Base-by-base conservation (phyloP, 176 grass and related monocot genomes). In the Carex scoparia region DNA sequence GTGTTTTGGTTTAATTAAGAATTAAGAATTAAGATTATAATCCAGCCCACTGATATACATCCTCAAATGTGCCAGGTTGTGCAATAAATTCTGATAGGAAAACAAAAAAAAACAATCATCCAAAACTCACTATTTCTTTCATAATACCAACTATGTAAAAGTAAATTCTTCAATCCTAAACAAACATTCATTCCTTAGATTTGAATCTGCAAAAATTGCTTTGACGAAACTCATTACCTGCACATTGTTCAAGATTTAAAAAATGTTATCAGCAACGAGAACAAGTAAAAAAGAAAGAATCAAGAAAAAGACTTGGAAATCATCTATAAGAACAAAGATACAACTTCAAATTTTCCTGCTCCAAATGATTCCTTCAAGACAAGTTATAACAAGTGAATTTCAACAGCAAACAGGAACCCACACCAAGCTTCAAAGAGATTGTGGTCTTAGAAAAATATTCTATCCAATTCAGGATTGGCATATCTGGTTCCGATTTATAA, bases 121-220 rank as follows among this genome's bases (percentile, higher is more conserved):
- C 59, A 81, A 44, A 57, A 79, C 37, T 19, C 8, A 0, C 16
- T 44, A 61, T 61, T 6, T 61, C 7, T 16, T 63, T 81, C 7
- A 19, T 10, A 64, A 46, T 18, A 14, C 48, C 3, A 65, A 69
- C 46, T 82, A 83, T 53, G 23, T 69, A 30, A 54, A 30, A 51
- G 35, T 1, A 83, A 63, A 23, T 1, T 30, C 61, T 69, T 83
- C 81, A 56, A 83, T 83, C 46, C 63, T 69, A 63, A 49, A 55
- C 49, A 83, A 83, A 12, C 81, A 83, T 42, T 83, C 81, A 30
- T 37, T 54, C 65, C 81, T 68, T 35, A 83, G 63, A 67, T 44
- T 64, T 53, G 81, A 83, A 67, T 83, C 81, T 67, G 81, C 81
- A 83, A 83, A 83, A 53, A 83, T 83, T 65, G 81, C 81, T 66